These are phyloP conservation scores for Chlorella sp. DNA, from an alignment of 139 green algal species.

Conservation along the genomic window DNA sequence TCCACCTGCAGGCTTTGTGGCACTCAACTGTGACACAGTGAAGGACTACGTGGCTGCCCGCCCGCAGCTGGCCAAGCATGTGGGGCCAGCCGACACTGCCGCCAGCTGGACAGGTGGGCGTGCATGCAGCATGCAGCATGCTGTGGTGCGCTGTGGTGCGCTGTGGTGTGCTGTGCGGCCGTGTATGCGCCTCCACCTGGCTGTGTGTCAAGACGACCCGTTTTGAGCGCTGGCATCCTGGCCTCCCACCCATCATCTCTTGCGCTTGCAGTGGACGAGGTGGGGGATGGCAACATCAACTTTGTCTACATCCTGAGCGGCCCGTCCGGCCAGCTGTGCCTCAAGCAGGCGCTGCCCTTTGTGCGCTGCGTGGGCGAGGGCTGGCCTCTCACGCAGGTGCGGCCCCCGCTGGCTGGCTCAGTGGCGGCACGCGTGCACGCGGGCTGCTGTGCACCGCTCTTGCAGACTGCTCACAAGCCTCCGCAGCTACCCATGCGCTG, in stretches of 20 bases:
- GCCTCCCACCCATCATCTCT: not conserved
- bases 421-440: too few relatives aligned
- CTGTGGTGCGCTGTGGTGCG: too few relatives aligned
- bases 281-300: constrained; percentile 99
- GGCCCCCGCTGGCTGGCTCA: too few relatives aligned
- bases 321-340: constrained; percentile 68
- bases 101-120: constrained; percentile 46
- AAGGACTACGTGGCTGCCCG: constrained; percentile 67
- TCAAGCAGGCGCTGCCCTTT: constrained; percentile 96
- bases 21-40: constrained; percentile 60
- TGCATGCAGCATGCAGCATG: constrained; percentile 19
- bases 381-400: constrained; percentile 92
- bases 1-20: constrained; percentile 38
- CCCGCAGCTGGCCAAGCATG: constrained; percentile 53
- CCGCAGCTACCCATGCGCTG: too few relatives aligned
- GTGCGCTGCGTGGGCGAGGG: constrained; percentile 91
- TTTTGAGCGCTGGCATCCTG: too few relatives aligned
- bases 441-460: too few relatives aligned
- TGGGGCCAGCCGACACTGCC: constrained; percentile 55
- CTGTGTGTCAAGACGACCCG: too few relatives aligned
- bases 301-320: constrained; percentile 97
- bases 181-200: too few relatives aligned
- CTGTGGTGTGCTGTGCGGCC: too few relatives aligned
- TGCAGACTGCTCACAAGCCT: too few relatives aligned
- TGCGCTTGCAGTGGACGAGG: constrained; percentile 67